Conservation (phyloP, 306 rosid species). For the Astragalus glycyphyllos region DNA sequence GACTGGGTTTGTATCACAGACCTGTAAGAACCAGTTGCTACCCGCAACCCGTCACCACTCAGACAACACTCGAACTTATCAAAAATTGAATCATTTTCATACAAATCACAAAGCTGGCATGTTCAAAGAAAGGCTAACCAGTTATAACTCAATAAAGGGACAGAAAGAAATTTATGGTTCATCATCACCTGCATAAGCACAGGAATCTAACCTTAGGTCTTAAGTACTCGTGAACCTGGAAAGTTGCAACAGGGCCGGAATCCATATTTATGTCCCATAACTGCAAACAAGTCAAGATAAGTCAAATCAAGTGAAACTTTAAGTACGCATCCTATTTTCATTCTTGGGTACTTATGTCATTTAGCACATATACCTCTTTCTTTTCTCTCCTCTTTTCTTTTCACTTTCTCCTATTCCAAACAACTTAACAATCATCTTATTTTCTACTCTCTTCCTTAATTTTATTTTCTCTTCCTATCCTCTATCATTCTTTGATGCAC, state of each 20-base stretch:
- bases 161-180: constrained; percentile 20
- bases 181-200: constrained; percentile 22
- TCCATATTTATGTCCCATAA: constrained; percentile 99
- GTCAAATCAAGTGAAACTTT: constrained; percentile 31
- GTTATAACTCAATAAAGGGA: constrained; percentile 33
- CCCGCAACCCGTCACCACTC: constrained; percentile 88
- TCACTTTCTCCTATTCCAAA: no score
- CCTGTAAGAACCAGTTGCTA: constrained; percentile 99
- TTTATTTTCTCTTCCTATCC: no score
- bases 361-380: no score
- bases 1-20: constrained; percentile 43
- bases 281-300: constrained; percentile 60
- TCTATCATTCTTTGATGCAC: no score
- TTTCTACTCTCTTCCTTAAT: no score
- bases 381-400: no score
- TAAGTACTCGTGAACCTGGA: constrained; percentile 94
- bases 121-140: constrained; percentile 37
- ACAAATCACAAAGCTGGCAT: constrained; percentile 88
- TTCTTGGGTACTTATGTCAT: no score
- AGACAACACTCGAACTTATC: constrained; percentile 97
- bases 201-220: constrained; percentile 84
- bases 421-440: no score
- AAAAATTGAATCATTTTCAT: constrained; percentile 94
- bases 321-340: no score
- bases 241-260: constrained; percentile 91